Evolutionary conservation across 108 stramenopile species (phyloP).

Genomic region (Asterionellopsis glacialis): DNA sequence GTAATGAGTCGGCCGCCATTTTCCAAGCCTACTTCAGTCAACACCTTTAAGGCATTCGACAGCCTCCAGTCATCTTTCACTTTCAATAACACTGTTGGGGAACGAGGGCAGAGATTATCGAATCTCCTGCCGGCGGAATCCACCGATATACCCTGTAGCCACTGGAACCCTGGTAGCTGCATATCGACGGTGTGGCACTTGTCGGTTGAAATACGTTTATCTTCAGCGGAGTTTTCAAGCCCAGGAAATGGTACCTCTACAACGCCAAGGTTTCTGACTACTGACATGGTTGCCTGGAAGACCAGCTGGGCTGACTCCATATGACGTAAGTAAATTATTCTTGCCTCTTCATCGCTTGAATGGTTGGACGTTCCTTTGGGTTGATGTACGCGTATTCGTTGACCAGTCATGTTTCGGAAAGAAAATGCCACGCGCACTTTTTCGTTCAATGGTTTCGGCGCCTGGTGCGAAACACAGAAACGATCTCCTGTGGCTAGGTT

Average conservation of each 20-base stretch:
- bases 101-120: conserved; percentile 61
- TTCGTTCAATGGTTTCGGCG: conserved; percentile 38
- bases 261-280: conserved; percentile 69
- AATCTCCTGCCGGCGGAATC: conserved; percentile 86
- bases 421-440: conserved; percentile 88
- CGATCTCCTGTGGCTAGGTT: conserved; percentile 18
- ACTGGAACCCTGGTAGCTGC: conserved; percentile 87
- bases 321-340: conserved; percentile 78
- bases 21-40: conserved; percentile 83
- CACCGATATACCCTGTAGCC: conserved; percentile 75
- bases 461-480: conserved; percentile 54
- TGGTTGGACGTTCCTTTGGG: conserved; percentile 19
- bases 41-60: conserved; percentile 70
- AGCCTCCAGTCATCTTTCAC: conserved; percentile 72
- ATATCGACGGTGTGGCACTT: conserved; percentile 68
- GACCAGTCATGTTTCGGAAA: conserved; percentile 83
- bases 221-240: conserved; percentile 29
- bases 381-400: conserved; percentile 81
- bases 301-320: conserved; percentile 55
- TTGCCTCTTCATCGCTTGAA: conserved; percentile 26
- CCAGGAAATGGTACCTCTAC: conserved; percentile 87
- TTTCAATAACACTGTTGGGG: conserved; percentile 39
- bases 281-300: conserved; percentile 84
- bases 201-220: conserved; percentile 1
- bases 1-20: conserved; percentile 86